Evolutionary conservation across 257 asterid genomes (phyloP).

Genomic region (Fraxinus quadrangulata): DNA sequence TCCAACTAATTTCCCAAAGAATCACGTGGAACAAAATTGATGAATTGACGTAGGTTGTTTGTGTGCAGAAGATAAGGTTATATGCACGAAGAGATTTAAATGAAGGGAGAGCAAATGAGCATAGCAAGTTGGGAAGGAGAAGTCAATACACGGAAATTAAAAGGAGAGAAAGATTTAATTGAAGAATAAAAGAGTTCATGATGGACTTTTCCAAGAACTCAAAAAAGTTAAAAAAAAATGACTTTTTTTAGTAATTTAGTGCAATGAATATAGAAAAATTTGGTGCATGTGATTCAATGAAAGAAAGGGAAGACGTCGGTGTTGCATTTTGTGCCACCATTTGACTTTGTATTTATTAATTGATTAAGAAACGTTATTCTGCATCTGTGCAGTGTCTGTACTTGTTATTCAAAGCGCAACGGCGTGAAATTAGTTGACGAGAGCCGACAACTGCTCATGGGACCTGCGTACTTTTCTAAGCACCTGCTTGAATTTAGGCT

Average conservation of each 20-base stretch:
- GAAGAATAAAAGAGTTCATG: conserved; percentile 16
- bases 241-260: conserved; percentile 1
- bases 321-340: conserved; percentile 34
- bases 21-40: conserved; percentile 1
- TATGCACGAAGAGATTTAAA: neutral
- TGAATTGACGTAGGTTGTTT: neutral
- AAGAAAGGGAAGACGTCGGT: conserved; percentile 43
- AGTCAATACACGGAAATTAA: conserved; percentile 43
- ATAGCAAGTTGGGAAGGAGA: conserved; percentile 22
- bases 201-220: conserved; percentile 45
- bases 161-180: conserved; percentile 11
- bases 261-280: neutral
- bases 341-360: conserved; percentile 35
- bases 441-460: conserved; percentile 28
- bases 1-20: neutral
- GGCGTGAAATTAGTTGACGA: conserved; percentile 20
- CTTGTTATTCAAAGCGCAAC: neutral
- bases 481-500: neutral
- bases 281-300: conserved; percentile 36
- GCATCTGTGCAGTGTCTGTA: neutral
- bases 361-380: neutral
- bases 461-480: conserved; percentile 16
- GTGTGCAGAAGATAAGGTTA: neutral
- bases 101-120: conserved; percentile 12
- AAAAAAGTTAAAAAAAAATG: conserved; percentile 2